Evolutionary conservation across 2,329 filamentous ascomycete genomes (phyloP), one percentile per base, ranked within the genome.

Genomic region (Penicillium sp.): DNA sequence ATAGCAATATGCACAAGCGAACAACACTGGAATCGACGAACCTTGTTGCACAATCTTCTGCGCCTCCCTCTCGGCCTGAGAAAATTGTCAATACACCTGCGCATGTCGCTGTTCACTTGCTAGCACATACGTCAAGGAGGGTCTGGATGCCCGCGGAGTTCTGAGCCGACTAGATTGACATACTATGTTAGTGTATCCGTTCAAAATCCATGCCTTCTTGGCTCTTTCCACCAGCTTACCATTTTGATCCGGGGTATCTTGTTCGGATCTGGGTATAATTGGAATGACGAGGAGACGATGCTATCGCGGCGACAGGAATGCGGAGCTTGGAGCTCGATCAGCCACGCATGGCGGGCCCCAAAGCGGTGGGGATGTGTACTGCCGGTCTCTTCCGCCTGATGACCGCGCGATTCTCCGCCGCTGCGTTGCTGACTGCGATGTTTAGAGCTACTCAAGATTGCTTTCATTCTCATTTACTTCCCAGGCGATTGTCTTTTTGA

Each of bases 41-140:
- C 91, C 88, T 81, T 93, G 90, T 73, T 97, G 91, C 49, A 98
- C 90, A 70, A 98, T 98, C 81, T 96, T 96, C 75, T 95, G 91
- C 53, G 93, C 93, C 73, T 97, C 91, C 73, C 90, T 86, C 81
- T 98, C 93, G 63, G 93, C 90, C 91, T 97, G 24, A 4, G 36
- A 4, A 9, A 29, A 60, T 6, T 12, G 45, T 50, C 9, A 46
- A 43, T 45, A 46, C 32, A 7, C 39, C 57, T 35, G 57, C 29
- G 43, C 51, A 52, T 4, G 25, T 7, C 8, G 36, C 46, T 34
- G 38, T 4, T 25, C 12, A 7, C 18, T 35, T 13, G n/a, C 26
- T 18, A 42, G 50, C 51, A 68, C 86, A 65, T 86, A 98, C 93
- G 76, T 97, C 93, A 75, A 98, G 89, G 67, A 98, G 84, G 68